phyloP scores from a whole-genome alignment of 2,329 filamentous ascomycete genomes.

The Thelonectria olida region DNA sequence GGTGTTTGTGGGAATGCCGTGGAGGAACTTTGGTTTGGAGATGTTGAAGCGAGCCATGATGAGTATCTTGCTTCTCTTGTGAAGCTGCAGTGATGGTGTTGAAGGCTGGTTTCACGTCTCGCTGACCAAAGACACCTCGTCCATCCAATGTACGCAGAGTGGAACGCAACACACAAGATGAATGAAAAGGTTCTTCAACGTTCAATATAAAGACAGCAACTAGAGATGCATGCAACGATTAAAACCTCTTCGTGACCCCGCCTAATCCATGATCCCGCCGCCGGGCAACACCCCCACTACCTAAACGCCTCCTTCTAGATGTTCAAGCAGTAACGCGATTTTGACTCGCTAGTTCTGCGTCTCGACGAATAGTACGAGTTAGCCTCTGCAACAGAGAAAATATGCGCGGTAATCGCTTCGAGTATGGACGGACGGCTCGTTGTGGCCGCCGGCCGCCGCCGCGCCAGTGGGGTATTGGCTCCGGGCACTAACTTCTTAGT shows the following conservation, averaged over 20 bases:
- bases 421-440: background rate
- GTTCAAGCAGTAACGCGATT: background rate
- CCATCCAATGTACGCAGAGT: background rate
- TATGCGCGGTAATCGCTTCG: conserved; percentile 4
- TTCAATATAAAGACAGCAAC: background rate
- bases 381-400: too few species aligned
- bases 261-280: background rate
- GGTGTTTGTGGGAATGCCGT: conserved; percentile 44
- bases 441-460: conserved; percentile 15
- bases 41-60: conserved; percentile 35
- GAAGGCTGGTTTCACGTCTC: background rate
- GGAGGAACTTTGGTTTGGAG: conserved; percentile 44
- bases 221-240: background rate
- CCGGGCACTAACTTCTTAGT: background rate
- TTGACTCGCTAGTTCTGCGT: background rate
- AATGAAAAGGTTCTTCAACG: background rate
- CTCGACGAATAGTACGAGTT: background rate
- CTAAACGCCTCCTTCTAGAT: background rate
- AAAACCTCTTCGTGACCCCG: background rate
- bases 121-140: background rate
- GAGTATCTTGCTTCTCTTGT: background rate
- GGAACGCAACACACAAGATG: background rate
- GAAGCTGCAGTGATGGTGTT: background rate
- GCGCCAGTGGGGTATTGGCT: background rate
- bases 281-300: background rate